Conservation (phyloP, 2,329 filamentous ascomycete genomes). For the Fusarium liriodendri region DNA sequence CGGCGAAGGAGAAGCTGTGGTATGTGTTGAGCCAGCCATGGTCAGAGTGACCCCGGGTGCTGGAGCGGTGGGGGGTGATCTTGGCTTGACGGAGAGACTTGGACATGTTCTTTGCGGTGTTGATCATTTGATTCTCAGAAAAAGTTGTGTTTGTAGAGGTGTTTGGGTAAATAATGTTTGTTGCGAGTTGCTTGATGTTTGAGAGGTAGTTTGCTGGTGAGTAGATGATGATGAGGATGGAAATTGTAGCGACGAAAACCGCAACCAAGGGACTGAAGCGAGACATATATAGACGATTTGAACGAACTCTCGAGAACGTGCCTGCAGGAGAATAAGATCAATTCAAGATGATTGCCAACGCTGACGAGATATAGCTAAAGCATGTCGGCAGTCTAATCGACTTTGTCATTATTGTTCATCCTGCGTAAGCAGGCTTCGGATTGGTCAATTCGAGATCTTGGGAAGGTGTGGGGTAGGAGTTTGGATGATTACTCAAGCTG, state of each 20-base stretch:
- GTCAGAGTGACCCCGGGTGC: conserved; percentile 78
- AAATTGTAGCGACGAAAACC: conserved; percentile 52
- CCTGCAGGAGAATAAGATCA: conserved; percentile 17
- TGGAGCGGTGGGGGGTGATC: conserved; percentile 79
- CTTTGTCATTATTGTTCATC: conserved; percentile 40
- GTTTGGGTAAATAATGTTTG: conserved; percentile 28
- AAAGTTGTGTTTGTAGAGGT: conserved; percentile 1
- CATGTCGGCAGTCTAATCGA: conserved; percentile 15
- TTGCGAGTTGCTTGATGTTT: conserved; percentile 37
- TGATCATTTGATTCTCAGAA: conserved; percentile 47
- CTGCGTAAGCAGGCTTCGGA: conserved; percentile 26
- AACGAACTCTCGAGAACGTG: conserved; percentile 44
- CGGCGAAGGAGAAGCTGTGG: conserved; percentile 87
- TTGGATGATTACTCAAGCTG: conserved; percentile 35
- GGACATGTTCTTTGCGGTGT: conserved; percentile 64
- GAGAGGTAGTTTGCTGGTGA: conserved; percentile 40
- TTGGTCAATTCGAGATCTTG: conserved; percentile 24
- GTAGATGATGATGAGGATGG: conserved; percentile 51
- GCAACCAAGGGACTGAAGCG: conserved; percentile 48
- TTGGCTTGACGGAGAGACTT: conserved; percentile 75
- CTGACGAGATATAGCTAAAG: conserved; percentile 42
- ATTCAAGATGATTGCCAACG: conserved; percentile 40
- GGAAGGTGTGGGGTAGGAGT: conserved; percentile 1
- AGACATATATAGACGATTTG: conserved; percentile 52
- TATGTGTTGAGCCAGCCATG: conserved; percentile 91